Evolutionary conservation across 768 basidiomycete genomes (phyloP), one percentile per base, ranked within the genome.

Genomic region (Leucosporidium yakuticum): DNA sequence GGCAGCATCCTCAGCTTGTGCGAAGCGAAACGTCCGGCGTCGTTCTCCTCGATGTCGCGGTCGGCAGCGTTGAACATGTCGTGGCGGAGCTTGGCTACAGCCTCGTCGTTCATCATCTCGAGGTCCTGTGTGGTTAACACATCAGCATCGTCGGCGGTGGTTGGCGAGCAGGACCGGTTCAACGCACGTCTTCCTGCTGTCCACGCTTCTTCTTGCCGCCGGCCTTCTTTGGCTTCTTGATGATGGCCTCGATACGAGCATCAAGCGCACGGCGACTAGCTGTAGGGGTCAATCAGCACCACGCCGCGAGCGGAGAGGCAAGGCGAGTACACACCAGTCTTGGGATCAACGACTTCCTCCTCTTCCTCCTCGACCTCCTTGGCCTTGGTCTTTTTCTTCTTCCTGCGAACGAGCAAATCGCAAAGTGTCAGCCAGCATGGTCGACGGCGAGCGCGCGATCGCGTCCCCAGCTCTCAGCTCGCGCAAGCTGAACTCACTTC

Each of bases 101-200:
- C 88, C 67, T 90, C 90, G 75, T 98, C 94, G 48, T 91, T 90
- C 72, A 88, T 88, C 27, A 84, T 84, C 76, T 97, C 95, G 47
- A 96, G 66, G 71, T 75, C 78, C 77, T 77, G 54, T 39, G 1
- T 1, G 6, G n/a, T 4, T 11, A 25, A 25, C 21, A 32, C 31
- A 3, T 47, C 6, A 44, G 47, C n/a, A 32, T 51, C 29, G 20
- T 25, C 48, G 23, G 19, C 51, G 62, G 39, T 27, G 25, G 3
- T 12, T 27, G 19, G 23, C 34, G 27, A 29, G 21, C 53, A 15
- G 39, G 4, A 25, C 14, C 23, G 25, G 19, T 7, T 23, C 23
- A 27, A 36, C 58, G 58, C 58, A 60, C 58, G 20, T 49, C 48
- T 20, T 61, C 20, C 19, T 21, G 27, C n/a, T 12, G 23, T 11